Conservation (phyloP, 257 asterid genomes). For the Gynochthodes officinalis region DNA sequence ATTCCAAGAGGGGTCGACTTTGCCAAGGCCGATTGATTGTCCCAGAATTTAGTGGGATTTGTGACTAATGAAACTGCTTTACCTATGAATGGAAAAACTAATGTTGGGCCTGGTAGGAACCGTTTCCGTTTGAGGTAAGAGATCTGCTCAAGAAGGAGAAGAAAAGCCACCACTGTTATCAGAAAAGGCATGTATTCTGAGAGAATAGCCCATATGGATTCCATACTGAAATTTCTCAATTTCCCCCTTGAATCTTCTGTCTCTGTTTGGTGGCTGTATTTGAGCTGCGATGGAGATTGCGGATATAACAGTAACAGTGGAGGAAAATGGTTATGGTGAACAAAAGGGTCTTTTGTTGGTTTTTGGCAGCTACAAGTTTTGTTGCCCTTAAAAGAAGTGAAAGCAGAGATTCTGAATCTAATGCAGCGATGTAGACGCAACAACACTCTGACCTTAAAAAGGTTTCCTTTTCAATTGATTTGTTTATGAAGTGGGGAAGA, state of each 20-base stretch:
- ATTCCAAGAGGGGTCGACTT: constrained; percentile 59
- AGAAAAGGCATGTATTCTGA: constrained; percentile 46
- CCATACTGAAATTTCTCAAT: constrained; percentile 20
- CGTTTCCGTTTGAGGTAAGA: constrained; percentile 62
- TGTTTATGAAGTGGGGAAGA: background rate
- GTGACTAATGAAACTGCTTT: constrained; percentile 57
- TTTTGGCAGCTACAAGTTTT: background rate
- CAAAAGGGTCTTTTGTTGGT: constrained; percentile 3
- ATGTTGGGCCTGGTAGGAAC: constrained; percentile 73
- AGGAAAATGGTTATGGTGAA: constrained; percentile 1
- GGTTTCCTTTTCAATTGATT: background rate
- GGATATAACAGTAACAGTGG: constrained; percentile 5
- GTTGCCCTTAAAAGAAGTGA: constrained; percentile 5
- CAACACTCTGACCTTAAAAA: constrained; percentile 8
- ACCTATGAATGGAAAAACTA: constrained; percentile 76
- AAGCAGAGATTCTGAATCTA: constrained; percentile 7
- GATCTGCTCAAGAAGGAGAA: constrained; percentile 68
- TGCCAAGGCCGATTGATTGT: constrained; percentile 57
- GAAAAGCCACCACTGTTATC: constrained; percentile 34
- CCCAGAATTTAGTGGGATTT: constrained; percentile 73
- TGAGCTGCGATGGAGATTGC: background rate
- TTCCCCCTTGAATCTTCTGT: background rate
- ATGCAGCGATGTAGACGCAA: background rate
- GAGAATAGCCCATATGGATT: constrained; percentile 30
- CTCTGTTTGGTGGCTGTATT: background rate